Conservation (phyloP, 371 early-diverging fungal genomes). For the Fennellomyces sp. region DNA sequence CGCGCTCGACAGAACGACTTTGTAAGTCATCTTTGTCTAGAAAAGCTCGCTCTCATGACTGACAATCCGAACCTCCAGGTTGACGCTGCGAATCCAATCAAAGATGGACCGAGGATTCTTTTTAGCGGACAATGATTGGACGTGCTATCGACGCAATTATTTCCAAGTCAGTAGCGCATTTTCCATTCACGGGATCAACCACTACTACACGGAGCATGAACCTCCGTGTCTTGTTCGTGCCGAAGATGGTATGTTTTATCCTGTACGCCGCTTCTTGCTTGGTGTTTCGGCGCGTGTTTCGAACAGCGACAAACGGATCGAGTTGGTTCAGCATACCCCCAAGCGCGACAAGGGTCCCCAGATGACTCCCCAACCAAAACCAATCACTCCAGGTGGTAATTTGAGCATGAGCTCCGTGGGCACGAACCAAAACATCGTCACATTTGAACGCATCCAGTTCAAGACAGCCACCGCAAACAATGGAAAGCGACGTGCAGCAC, state of each 20-base stretch:
- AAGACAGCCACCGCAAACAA: slow-evolving; percentile 95
- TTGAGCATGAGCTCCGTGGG: slow-evolving; percentile 55
- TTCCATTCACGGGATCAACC: slow-evolving; percentile 53
- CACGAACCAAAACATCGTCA: slow-evolving; percentile 62
- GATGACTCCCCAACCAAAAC: slow-evolving; percentile 64
- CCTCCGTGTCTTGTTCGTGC: slow-evolving; percentile 62
- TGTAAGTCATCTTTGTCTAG: slow-evolving; percentile 37
- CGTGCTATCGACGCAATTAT: slow-evolving; percentile 95
- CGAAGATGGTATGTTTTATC: slow-evolving; percentile 45
- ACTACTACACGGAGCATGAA: slow-evolving; percentile 44
- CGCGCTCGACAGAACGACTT: slow-evolving; percentile 59
- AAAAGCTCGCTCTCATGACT: no score
- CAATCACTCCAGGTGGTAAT: slow-evolving; percentile 66
- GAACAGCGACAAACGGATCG: slow-evolving; percentile 73
- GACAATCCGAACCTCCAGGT: slow-evolving; percentile 10
- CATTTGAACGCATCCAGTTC: slow-evolving; percentile 95
- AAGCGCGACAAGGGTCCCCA: slow-evolving; percentile 96
- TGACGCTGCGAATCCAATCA: slow-evolving; percentile 51
- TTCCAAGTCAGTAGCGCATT: slow-evolving; percentile 88
- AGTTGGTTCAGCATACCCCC: slow-evolving; percentile 91
- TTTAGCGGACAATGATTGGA: slow-evolving; percentile 84
- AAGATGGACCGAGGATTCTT: slow-evolving; percentile 84
- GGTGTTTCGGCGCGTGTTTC: slow-evolving; percentile 80
- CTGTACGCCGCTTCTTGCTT: slow-evolving; percentile 61
- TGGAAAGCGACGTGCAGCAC: slow-evolving; percentile 86